phyloP scores from a whole-genome alignment of 768 basidiomycete species.

The Coprinellus micaceus region DNA sequence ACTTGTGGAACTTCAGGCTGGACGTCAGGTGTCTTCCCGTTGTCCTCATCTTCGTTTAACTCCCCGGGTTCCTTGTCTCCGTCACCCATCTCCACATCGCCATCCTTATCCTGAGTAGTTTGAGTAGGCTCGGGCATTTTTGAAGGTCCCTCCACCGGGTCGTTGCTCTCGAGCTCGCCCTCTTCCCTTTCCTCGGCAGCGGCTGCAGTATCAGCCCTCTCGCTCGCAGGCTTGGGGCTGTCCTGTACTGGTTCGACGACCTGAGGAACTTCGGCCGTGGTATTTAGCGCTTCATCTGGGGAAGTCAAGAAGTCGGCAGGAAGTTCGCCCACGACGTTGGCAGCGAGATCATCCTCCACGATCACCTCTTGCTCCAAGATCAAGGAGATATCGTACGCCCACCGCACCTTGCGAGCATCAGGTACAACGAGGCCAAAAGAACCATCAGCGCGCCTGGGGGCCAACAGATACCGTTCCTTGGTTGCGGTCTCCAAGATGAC shows the following conservation, averaged over 20 bases:
- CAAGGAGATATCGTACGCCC: conserved; percentile 36
- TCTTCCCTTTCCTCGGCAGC: neutral
- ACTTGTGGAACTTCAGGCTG: neutral
- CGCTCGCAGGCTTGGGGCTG: neutral
- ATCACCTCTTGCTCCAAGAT: conserved; percentile 32
- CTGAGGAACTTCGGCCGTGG: neutral
- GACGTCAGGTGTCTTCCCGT: neutral
- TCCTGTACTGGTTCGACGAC: neutral
- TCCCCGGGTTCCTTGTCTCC: conserved; percentile 5
- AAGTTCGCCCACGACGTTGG: neutral
- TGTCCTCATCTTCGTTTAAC: neutral
- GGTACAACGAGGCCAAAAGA: conserved; percentile 24
- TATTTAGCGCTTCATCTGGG: neutral
- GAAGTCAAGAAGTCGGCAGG: neutral
- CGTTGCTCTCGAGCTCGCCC: conserved; percentile 14
- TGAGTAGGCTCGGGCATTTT: neutral
- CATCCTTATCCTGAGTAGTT: conserved; percentile 4
- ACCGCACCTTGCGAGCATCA: conserved; percentile 5
- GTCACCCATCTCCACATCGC: conserved; percentile 9
- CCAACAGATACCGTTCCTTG: conserved; percentile 37
- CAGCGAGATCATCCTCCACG: conserved; percentile 10
- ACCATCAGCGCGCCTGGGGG: neutral
- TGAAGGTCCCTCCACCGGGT: neutral
- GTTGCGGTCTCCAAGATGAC: conserved; percentile 36
- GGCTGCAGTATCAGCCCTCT: neutral